Evolutionary conservation across 352 stramenopile species (phyloP), one percentile per base, ranked within the genome.

Genomic region (Phytophthora quininea): DNA sequence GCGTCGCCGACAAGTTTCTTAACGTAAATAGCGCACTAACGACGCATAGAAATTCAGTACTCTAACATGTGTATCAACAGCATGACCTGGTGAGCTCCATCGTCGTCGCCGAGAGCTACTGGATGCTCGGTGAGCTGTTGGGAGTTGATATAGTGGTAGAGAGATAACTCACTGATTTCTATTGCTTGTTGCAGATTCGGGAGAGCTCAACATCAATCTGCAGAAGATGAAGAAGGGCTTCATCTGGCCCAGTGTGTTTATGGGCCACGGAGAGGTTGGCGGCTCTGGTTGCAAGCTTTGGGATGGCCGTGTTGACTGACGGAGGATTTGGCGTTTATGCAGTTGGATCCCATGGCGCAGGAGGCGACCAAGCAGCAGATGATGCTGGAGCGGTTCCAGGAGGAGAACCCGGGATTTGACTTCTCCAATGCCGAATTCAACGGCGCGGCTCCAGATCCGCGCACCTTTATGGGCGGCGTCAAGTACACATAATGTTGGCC

Each of bases 361-460:
- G 86, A 98, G 74, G 88, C 97, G 64, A 95, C 98, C 15, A 95
- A 98, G 74, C 93, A 98, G 69, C 89, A 98, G 72, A 86, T 99
- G 67, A 98, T 99, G 93, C 79, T 99, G 29, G 97, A 99, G 79
- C 81, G 97, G 32, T 99, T 99, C 79, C 95, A 99, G 74, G 95
- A 99, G 71, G 97, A 99, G 75, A 97, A 99, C 77, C 96, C 97
- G n/a, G 97, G 97, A 30, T 99, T 99, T 69, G 97, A 99, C 63
- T 99, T 99, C 84, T 97, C 95, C 11, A 91, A 96, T 55, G 97
- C 97, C 31, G 89, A 98, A 64, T 99, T 99, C 70, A 99, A 98
- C 79, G 97, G 97, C 4, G 72, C 88, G 32, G 96, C 97, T 9
- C 97, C 97, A 2, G 96, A 99, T 75, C 91, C 97, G 15, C 84